Conservation (phyloP, 805 yeast genomes). For the Priceomyces melissophilus region DNA sequence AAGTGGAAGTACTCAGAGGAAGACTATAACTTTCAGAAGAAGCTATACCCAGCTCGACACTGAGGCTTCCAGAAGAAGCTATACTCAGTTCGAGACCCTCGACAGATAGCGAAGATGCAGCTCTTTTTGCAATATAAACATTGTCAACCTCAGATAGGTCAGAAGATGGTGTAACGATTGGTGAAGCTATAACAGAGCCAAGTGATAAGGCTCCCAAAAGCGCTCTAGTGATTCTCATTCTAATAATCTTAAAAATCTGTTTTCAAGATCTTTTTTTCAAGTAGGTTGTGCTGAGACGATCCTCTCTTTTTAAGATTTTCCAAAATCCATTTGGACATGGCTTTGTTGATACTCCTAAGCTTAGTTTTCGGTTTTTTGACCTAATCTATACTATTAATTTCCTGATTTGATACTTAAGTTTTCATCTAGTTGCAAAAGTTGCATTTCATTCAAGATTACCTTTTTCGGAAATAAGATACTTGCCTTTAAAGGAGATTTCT, state of each 20-base stretch:
- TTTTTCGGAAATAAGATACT: not conserved
- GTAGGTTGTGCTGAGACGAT: too few species aligned
- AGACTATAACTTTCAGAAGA: too few species aligned
- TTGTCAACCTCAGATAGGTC: not conserved
- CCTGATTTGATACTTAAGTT: too few species aligned
- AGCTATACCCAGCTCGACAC: too few species aligned
- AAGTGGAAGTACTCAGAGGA: too few species aligned
- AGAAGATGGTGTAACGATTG: constrained; percentile 1
- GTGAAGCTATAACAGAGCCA: not conserved
- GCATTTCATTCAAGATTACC: not conserved
- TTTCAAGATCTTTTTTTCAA: too few species aligned
- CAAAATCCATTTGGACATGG: too few species aligned
- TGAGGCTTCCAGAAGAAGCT: not conserved
- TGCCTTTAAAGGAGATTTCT: constrained; percentile 2
- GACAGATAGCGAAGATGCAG: not conserved
- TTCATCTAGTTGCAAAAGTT: not conserved
- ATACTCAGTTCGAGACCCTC: not conserved
- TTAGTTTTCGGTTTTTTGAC: too few species aligned
- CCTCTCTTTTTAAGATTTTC: too few species aligned
- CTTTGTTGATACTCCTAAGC: too few species aligned
- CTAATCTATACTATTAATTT: too few species aligned
- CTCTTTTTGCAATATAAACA: not conserved
- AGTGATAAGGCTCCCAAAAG: not conserved
- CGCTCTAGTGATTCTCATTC: not conserved
- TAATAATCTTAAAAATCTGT: not conserved